A percentile compares a stretch with the other conserved stretches of the same genome.
Conservation (phyloP, 83 land plant genomes). For the Thuja plicata region DNA sequence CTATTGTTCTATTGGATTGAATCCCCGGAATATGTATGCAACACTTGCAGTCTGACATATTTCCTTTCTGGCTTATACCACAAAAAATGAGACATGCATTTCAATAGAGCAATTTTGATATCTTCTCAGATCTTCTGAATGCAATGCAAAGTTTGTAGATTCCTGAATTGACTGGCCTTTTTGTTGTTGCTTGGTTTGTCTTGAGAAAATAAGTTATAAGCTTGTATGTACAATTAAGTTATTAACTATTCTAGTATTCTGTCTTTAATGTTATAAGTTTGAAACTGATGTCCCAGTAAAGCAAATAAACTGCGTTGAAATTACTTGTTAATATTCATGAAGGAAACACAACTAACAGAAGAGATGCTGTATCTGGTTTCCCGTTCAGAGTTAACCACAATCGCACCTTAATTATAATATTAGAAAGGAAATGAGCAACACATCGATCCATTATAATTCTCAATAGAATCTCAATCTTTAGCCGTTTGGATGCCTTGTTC, state of each 20-base stretch:
- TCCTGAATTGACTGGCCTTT: neutral
- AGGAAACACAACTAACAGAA: neutral
- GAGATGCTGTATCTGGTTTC: neutral
- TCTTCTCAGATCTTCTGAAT: neutral
- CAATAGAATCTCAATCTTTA: neutral
- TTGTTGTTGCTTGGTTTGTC: neutral
- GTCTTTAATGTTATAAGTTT: neutral
- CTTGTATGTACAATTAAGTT: neutral
- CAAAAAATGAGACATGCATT: neutral
- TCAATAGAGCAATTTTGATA: neutral
- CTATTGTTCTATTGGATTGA: neutral
- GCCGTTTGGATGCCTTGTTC: neutral
- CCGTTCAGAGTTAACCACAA: neutral
- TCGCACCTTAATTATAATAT: neutral
- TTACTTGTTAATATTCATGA: neutral
- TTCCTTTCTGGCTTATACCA: neutral
- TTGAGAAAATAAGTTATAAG: neutral
- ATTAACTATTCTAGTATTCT: neutral
- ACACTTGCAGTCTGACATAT: neutral
- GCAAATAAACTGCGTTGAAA: neutral
- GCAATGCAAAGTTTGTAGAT: neutral
- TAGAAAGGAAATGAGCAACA: neutral
- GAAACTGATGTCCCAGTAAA: neutral
- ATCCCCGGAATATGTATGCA: neutral
- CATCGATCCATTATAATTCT: neutral